Base-by-base conservation (phyloP, 2,329 filamentous ascomycete species). In the Penicillium crustosum region DNA sequence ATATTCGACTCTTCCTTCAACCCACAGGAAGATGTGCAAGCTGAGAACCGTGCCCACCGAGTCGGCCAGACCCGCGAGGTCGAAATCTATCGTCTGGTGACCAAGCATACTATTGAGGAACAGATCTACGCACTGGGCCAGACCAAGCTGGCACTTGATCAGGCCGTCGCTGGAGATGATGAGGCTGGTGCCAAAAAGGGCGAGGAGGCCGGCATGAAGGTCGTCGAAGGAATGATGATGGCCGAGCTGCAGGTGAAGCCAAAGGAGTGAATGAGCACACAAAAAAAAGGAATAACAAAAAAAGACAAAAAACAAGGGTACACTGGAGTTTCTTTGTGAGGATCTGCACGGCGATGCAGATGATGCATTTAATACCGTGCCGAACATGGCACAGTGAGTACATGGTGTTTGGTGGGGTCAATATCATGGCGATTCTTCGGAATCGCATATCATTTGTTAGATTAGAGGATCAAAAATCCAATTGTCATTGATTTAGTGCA, bases 1-100 rank as follows among this genome's bases (percentile, higher is more conserved):
- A 94, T 99, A 69, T 97, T 97, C 73, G 94, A 99, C 75, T 89
- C 90, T 62, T 91, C 88, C n/a, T 96, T 97, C 78, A 99, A 99
- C 67, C 94, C 94, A 0, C 94, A 99, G 72, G 93, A 97, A 66
- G 94, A 99, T 71, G 87, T 96, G n/a, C 94, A 99, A 74, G 94
- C 94, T 0, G 94, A 97, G 79, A 97, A 99, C 73, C 88, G 94
- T 19, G 94, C 94, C 0, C 94, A 99, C 76, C 89, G 94, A 15
- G 90, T 99, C 9, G 94, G 94, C 0, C 94, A 99, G 79, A 93
- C 85, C 31, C 82, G 90, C 17, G 89, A 93, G 36, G 94, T 99
- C 1, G 93, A 99, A 72, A 89, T 99, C 41, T 86, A 96, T 41
- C 83, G 92, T 31, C 82, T 99, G 1, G 89, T 99, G 53, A 90